Evolutionary conservation across 23 red algal genomes (phyloP).

Genomic region (Gracilaria domingensis): DNA sequence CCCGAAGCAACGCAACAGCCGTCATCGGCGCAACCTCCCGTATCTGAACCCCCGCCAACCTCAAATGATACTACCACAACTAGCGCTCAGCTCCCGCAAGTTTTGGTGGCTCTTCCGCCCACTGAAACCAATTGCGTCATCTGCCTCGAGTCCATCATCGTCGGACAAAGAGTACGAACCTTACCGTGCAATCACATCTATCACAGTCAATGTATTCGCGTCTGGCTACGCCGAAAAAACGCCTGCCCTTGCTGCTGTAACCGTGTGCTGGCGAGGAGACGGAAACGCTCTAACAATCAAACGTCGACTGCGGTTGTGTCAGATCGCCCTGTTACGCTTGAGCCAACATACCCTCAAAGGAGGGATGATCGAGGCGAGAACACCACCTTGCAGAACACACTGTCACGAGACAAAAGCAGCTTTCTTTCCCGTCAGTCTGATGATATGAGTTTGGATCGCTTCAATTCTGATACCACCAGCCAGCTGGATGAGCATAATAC

Average conservation of each 20-base stretch:
- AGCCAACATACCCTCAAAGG: background rate
- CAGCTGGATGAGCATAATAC: conserved; percentile 37
- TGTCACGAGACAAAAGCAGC: conserved; percentile 38
- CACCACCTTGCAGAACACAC: conserved; percentile 14
- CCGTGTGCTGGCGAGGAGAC: conserved; percentile 26
- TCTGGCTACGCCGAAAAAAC: conserved; percentile 70
- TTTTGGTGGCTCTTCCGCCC: conserved; percentile 19
- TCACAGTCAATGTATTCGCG: conserved; percentile 70
- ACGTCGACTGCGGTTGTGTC: background rate
- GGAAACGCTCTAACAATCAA: conserved; percentile 18
- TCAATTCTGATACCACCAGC: conserved; percentile 37
- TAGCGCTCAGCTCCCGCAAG: background rate
- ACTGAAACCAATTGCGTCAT: conserved; percentile 57
- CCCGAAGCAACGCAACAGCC: background rate
- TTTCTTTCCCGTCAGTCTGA: conserved; percentile 48
- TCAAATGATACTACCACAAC: background rate
- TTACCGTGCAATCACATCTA: conserved; percentile 70
- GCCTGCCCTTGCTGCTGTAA: conserved; percentile 72
- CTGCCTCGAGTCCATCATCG: conserved; percentile 60
- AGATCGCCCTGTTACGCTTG: conserved; percentile 13
- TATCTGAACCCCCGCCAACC: background rate
- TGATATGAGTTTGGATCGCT: conserved; percentile 25
- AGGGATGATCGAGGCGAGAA: conserved; percentile 1
- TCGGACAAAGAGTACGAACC: conserved; percentile 35
- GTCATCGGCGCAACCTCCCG: background rate